Base-by-base conservation (phyloP, 805 yeast genomes). In the Yamadazyma takamatsuzukensis region DNA sequence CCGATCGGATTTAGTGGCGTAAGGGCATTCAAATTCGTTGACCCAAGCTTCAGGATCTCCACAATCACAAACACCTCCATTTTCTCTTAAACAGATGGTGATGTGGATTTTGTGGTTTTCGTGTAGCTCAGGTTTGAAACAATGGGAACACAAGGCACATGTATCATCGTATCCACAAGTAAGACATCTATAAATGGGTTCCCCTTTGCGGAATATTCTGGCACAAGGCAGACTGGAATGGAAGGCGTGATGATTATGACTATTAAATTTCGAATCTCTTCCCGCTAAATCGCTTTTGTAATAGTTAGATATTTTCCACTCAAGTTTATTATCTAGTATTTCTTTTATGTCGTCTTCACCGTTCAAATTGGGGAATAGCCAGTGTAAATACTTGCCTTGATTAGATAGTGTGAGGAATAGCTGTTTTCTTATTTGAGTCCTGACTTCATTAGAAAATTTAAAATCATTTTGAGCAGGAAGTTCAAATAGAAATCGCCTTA, bases 1-100 rank as follows among this genome's bases (percentile, higher is more conserved):
- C 15, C 9, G 14, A 8, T 34, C 37, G 7, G 34, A 37, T n/a
- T 41, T 32, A 3, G 35, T 18, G 4, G 57, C 48, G 34, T 43
- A 48, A 13, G 65, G 64, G 52, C 95, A 86, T 10, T 61, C 48
- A 26, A 77, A 61, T 1, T 67, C 56, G 11, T 54, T 55, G 4
- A 64, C 70, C 88, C 94, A 87, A 0, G 94, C 94, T 49, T 84
- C 95, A 0, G 78, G 75, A 48, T 87, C 95, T 4, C 96, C 95
- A 54, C 96, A 86, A 49, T 86, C 96, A 53, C 94, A 83, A 13
- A 81, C 83, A 0, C 93, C 93, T 23, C 89, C 85, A 36, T 75
- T 82, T 39, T 76, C 83, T 32, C 84, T 65, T 26, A 74, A 75
- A 36, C 81, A 74, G 5, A 83, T 76, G 24, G 76, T 67, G 12